Percentiles rank a stretch among this genome's conserved stretches.
Conservation (phyloP, 139 green algal species). For the Gonium pectorale region DNA sequence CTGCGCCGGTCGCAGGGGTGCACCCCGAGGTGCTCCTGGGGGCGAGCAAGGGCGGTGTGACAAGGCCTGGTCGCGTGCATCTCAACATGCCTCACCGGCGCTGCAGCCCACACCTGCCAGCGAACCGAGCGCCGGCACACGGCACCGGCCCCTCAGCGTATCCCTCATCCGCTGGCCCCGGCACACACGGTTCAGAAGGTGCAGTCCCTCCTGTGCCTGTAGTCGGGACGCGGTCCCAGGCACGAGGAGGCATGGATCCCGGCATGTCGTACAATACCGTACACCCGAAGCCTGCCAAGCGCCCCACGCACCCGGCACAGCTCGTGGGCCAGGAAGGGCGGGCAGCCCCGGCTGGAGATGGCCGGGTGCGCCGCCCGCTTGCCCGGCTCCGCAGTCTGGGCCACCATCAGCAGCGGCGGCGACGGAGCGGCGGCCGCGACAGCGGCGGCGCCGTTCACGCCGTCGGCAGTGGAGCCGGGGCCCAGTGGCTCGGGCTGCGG, state of each 20-base stretch:
- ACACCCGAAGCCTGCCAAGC: no score
- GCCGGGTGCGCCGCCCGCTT: slow-evolving; percentile 40
- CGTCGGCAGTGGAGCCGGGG: background rate
- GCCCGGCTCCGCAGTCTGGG: slow-evolving; percentile 44
- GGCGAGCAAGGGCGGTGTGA: background rate
- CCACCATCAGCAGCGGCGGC: slow-evolving; percentile 55
- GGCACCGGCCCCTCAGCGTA: no score
- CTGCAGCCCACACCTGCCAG: no score
- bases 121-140: no score
- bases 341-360: slow-evolving; percentile 53
- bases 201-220: no score
- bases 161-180: no score
- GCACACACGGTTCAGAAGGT: no score
- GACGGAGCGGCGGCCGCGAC: background rate
- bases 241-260: no score
- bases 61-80: no score
- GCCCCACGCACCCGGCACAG: slow-evolving; percentile 39
- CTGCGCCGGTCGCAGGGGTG: slow-evolving; percentile 66
- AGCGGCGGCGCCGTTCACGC: background rate
- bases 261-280: no score
- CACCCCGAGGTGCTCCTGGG: slow-evolving; percentile 62
- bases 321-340: slow-evolving; percentile 67
- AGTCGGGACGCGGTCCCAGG: no score
- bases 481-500: background rate
- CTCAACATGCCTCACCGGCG: no score